Evolutionary conservation across 2,329 filamentous ascomycete genomes (phyloP).

Genomic region (Cadophora sp.): DNA sequence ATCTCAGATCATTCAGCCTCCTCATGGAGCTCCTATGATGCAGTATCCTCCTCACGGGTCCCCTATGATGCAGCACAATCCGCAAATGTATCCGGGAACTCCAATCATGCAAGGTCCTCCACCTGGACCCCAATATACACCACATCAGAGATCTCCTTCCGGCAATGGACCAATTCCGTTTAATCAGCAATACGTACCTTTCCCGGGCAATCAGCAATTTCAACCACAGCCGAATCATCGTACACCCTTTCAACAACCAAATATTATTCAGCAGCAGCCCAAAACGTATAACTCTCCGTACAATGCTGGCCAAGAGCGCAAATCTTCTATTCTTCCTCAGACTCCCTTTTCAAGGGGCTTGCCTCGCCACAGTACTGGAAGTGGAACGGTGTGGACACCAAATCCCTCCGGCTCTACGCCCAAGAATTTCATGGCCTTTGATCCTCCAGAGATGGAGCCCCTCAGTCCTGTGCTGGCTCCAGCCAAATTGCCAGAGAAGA

Average conservation of each 20-base stretch:
- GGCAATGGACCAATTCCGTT: slow-evolving; percentile 35
- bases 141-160: slow-evolving; percentile 34
- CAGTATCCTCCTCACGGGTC: slow-evolving; percentile 17
- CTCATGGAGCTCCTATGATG: slow-evolving; percentile 16
- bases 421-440: slow-evolving; percentile 49
- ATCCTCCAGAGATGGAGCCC: slow-evolving; percentile 62
- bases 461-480: slow-evolving; percentile 59
- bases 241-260: slow-evolving; percentile 35
- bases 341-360: slow-evolving; percentile 36
- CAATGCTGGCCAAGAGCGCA: slow-evolving; percentile 39
- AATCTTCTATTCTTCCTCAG: slow-evolving; percentile 33
- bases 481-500: slow-evolving; percentile 45
- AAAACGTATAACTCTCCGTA: slow-evolving; percentile 45
- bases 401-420: slow-evolving; percentile 66
- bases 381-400: slow-evolving; percentile 65
- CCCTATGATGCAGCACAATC: slow-evolving; percentile 12
- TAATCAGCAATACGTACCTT: slow-evolving; percentile 33
- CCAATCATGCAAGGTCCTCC: slow-evolving; percentile 20
- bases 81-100: slow-evolving; percentile 12
- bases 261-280: slow-evolving; percentile 36
- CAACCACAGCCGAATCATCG: slow-evolving; percentile 34
- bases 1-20: slow-evolving; percentile 6
- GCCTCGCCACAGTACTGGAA: slow-evolving; percentile 38
- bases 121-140: slow-evolving; percentile 31
- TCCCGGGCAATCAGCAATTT: slow-evolving; percentile 29